Percentiles rank a stretch among this genome's conserved stretches.
Evolutionary conservation across 2,329 filamentous ascomycete genomes (phyloP).

Genomic region (Aspergillus ruber): DNA sequence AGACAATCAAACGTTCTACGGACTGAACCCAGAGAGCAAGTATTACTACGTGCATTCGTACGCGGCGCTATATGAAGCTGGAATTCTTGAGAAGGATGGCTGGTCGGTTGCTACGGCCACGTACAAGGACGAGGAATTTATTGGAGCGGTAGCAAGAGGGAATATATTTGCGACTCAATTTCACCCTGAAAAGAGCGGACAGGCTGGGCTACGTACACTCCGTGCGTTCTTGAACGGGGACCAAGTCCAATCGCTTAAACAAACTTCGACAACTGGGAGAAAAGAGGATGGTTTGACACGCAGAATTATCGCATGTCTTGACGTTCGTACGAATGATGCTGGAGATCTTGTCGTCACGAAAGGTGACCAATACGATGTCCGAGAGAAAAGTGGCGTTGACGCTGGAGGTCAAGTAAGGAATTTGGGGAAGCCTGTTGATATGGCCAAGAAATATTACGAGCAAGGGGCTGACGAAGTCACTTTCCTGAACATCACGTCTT

Average conservation of each 20-base stretch:
- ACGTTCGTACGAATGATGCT: constrained; percentile 88
- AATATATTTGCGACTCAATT: constrained; percentile 93
- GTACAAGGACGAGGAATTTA: constrained; percentile 83
- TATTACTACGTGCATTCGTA: constrained; percentile 99
- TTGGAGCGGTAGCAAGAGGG: constrained; percentile 78
- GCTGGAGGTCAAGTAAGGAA: constrained; percentile 67
- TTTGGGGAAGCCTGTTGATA: constrained; percentile 91
- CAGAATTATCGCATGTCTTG: constrained; percentile 89
- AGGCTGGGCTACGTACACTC: constrained; percentile 75
- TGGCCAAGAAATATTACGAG: constrained; percentile 90
- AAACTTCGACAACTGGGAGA: constrained; percentile 13
- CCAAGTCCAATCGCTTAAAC: constrained; percentile 49
- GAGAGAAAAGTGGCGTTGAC: constrained; percentile 66
- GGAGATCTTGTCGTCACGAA: constrained; percentile 97
- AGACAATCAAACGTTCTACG: constrained; percentile 60
- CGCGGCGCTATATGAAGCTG: constrained; percentile 67
- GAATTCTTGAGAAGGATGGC: constrained; percentile 69
- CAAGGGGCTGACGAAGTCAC: constrained; percentile 95
- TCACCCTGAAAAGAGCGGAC: constrained; percentile 94
- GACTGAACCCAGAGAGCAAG: constrained; percentile 72
- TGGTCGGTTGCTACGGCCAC: constrained; percentile 89
- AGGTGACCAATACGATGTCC: constrained; percentile 96
- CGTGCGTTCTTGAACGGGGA: constrained; percentile 78
- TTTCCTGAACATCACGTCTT: constrained; percentile 97
- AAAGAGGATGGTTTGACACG: constrained; percentile 69